phyloP scores from a whole-genome alignment of 768 basidiomycete genomes.

The Ramaria sp. region DNA sequence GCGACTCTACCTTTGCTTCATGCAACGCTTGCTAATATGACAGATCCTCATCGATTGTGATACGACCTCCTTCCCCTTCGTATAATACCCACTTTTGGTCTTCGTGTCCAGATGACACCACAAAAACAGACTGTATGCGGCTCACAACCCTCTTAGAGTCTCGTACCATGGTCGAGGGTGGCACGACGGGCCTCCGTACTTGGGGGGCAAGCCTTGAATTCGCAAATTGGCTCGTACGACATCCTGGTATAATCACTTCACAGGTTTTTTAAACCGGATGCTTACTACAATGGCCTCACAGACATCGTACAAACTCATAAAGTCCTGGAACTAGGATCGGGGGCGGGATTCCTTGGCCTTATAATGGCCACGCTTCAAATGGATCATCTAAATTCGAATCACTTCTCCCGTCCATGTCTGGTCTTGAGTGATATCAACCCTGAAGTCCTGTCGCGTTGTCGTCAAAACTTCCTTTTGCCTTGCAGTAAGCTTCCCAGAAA shows the following conservation, averaged over 20 bases:
- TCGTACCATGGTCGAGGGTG: conserved; percentile 57
- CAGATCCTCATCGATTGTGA: neutral
- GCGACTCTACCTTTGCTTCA: neutral
- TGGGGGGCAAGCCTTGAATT: conserved; percentile 67
- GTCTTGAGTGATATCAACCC: conserved; percentile 59
- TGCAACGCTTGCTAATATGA: conserved; percentile 21
- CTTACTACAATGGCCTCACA: conserved; percentile 10
- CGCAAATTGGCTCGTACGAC: conserved; percentile 44
- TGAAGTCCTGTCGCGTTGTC: conserved; percentile 50
- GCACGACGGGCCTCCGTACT: conserved; percentile 72
- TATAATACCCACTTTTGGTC: conserved; percentile 62
- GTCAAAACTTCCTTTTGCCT: conserved; percentile 43
- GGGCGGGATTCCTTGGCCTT: conserved; percentile 65
- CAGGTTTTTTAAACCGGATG: neutral
- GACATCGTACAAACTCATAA: conserved; percentile 33
- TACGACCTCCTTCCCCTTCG: conserved; percentile 34
- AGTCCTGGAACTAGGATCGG: conserved; percentile 68
- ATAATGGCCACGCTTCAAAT: conserved; percentile 49
- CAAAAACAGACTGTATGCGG: conserved; percentile 14
- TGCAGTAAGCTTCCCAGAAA: conserved; percentile 48
- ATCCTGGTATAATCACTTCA: conserved; percentile 35
- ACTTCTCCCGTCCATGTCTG: conserved; percentile 17
- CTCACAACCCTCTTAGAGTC: conserved; percentile 61
- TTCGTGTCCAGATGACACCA: conserved; percentile 2
- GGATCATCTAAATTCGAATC: conserved; percentile 4